These are phyloP conservation scores for Eucalyptus marginata DNA, from an alignment of 345 rosid species.

Conservation along the genomic window DNA sequence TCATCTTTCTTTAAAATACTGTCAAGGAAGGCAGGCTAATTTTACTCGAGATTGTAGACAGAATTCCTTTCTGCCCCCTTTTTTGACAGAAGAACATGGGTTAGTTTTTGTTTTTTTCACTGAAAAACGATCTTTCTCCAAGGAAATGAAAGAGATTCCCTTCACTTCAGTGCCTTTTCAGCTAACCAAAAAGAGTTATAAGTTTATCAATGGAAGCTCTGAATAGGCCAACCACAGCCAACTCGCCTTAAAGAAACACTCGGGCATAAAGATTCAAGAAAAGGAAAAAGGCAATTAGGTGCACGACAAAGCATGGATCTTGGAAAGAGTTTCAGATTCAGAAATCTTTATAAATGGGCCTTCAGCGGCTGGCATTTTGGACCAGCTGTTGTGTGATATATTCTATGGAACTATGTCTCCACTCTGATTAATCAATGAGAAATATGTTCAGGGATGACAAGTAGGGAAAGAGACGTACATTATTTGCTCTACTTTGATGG, in stretches of 20 bases:
- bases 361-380: constrained; percentile 4
- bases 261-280: background rate
- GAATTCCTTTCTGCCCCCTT: background rate
- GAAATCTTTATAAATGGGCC: background rate
- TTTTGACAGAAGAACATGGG: background rate
- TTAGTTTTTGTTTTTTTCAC: background rate
- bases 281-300: background rate
- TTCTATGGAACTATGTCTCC: constrained; percentile 19
- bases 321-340: background rate
- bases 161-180: background rate
- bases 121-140: background rate
- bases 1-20: background rate
- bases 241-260: background rate
- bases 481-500: background rate
- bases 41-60: background rate
- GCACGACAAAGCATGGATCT: background rate
- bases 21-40: background rate
- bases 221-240: background rate
- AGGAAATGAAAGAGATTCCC: background rate
- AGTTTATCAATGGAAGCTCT: background rate
- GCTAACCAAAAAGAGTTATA: background rate
- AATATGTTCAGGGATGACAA: background rate
- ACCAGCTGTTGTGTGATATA: background rate
- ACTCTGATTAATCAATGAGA: constrained; percentile 4
- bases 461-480: background rate